Base-by-base conservation (phyloP, 202 grass and related monocot genomes). In the Alloteropsis angusta region DNA sequence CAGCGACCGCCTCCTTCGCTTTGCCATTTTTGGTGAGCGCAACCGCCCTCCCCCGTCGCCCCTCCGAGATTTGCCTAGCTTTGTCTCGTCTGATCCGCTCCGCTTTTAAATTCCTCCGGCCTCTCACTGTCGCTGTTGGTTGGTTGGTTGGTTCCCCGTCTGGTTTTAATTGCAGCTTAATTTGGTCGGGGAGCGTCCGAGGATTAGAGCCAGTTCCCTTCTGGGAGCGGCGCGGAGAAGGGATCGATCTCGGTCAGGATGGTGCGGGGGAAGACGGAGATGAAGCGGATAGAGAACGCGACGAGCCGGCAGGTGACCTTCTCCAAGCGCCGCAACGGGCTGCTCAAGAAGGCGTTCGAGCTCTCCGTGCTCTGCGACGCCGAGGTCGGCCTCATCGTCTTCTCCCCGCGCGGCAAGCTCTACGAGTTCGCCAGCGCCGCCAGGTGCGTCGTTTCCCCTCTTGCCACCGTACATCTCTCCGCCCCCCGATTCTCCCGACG, bases 261-360 rank as follows among this genome's bases (percentile, higher is more conserved):
- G 86, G 86, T 85, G 82, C 63, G 86, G 48, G 77, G 82, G 71
- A 88, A 76, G 77, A 88, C 82, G 77, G 65, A 85, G 86, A 22
- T 88, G 86, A 88, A 84, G 86, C 82, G 76, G 86, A 88, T 88
- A 49, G 86, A 88, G 86, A 88, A 88, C 76, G 38, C 81, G 21
- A 88, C 86, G 54, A 88, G 86, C 71, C 76, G 86, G 63, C 86
- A 88, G 81, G 86, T 88, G 46, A 88, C 86, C 81, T 88, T 88
- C 86, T 88, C 82, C 71, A 88, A 88, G 76, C 86, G 86, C 86
- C 71, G 86, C 19, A 85, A 65, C 57, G 86, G 86, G 28, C 86
- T 88, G 46, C 81, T 88, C 56, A 88, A 88, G 76, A 88, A 88
- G 76, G 86, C 86, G 10, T 84, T 81, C 71, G 86, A 88, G 82